A percentile compares a stretch with the other conserved stretches of the same genome.
Conservation (phyloP, 2,329 filamentous ascomycete species). For the Periconia macrospinosa region DNA sequence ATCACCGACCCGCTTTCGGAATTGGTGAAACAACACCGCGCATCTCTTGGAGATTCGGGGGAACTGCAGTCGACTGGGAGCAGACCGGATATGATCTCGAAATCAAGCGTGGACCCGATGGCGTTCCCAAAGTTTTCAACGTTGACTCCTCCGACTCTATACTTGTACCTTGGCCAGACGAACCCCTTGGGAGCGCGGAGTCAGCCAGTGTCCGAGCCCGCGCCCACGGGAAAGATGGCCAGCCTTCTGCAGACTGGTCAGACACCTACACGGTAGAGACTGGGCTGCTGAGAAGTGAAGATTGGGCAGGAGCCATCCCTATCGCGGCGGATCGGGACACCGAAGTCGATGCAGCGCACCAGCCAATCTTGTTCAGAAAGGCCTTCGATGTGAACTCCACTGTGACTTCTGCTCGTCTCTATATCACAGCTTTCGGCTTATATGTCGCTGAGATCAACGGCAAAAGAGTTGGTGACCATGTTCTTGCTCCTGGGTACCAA, state of each 20-base stretch:
- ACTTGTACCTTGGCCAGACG: conserved; percentile 51
- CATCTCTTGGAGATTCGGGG: conserved; percentile 52
- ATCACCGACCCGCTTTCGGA: conserved; percentile 47
- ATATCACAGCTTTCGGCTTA: conserved; percentile 18
- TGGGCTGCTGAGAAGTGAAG: conserved; percentile 32
- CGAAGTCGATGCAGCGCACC: conserved; percentile 23
- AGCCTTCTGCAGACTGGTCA: conserved; percentile 32
- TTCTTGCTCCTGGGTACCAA: conserved; percentile 56
- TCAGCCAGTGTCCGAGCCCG: conserved; percentile 29
- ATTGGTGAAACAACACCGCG: conserved; percentile 50
- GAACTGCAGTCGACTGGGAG: conserved; percentile 45
- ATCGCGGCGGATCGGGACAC: conserved; percentile 19
- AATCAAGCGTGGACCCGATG: conserved; percentile 29
- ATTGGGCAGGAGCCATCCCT: conserved; percentile 36
- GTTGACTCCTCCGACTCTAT: conserved; percentile 44
- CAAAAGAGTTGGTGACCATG: conserved; percentile 13
- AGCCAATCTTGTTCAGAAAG: conserved; percentile 42
- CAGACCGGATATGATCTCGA: conserved; percentile 52
- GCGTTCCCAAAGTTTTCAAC: conserved; percentile 13
- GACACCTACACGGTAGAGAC: conserved; percentile 31
- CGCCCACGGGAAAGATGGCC: conserved; percentile 19
- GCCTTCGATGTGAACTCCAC: conserved; percentile 11
- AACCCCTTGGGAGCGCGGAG: conserved; percentile 30
- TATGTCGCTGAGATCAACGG: conserved; percentile 21
- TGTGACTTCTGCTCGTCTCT: conserved; percentile 11